Conservation (phyloP, 176 grass and related monocot species). For the Triticum timopheevii region DNA sequence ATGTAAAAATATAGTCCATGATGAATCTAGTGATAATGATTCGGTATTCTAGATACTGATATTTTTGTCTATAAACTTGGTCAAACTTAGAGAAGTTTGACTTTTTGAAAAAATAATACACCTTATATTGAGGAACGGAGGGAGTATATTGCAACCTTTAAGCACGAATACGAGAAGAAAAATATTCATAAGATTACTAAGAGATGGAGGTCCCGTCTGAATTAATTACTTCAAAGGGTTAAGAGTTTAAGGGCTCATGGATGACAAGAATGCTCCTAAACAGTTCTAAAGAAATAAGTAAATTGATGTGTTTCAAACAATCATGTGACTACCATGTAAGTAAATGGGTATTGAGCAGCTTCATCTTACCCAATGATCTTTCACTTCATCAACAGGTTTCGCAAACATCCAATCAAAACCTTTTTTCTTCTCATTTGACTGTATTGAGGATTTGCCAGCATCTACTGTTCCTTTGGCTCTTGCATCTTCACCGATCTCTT, state of each 20-base stretch:
- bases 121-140: too few relatives aligned
- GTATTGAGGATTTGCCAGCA: constrained; percentile 44
- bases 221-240: background rate
- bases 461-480: constrained; percentile 55
- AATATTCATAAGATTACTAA: constrained; percentile 12
- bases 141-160: background rate
- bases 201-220: background rate
- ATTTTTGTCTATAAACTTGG: too few relatives aligned
- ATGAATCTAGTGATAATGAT: too few relatives aligned
- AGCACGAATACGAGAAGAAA: background rate
- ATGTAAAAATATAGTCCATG: too few relatives aligned
- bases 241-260: background rate
- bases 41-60: too few relatives aligned
- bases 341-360: constrained; percentile 20
- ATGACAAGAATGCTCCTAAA: background rate
- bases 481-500: constrained; percentile 80
- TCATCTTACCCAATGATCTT: constrained; percentile 92
- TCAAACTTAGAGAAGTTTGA: too few relatives aligned
- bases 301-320: background rate
- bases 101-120: too few relatives aligned
- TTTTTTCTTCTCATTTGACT: constrained; percentile 84
- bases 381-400: constrained; percentile 90
- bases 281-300: background rate
- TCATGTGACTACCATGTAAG: background rate
- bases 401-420: constrained; percentile 98